Base-by-base conservation (phyloP, 306 rosid species). In the Lathyrus aphaca region DNA sequence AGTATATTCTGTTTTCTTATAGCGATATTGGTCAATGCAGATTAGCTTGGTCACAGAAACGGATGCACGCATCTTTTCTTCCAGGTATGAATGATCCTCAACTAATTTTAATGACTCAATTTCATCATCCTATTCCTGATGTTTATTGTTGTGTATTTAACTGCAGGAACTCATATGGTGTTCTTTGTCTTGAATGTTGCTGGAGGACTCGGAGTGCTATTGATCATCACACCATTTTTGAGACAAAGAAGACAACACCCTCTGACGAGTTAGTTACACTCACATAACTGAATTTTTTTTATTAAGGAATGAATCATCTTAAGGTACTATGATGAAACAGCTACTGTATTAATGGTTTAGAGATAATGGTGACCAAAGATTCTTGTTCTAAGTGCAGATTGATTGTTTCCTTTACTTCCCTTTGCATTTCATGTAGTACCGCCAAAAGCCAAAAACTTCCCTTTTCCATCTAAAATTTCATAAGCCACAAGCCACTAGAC, bases 201-300 rank as follows among this genome's bases (percentile, higher is more conserved):
- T 37, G 74, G 35, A 37, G 74, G 74, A 49, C 17, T 68, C 39
- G 74, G 56, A 60, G 69, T 75, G 30, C 25, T 75, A 5, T 51
- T 68, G 44, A 68, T 48, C 56, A 60, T 68, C 46, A 68, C 57
- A 27, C 80, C 80, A 16, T 75, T 75, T 65, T 8, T 75, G 5
- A 59, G 55, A 21, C 63, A 37, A 58, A 48, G 62, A 59, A 43
- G 75, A 43, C 46, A 56, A 68, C 55, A 45, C 68, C 54, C 14
- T 37, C 69, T 1, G 37, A 45, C 19, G 44, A 57, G 15, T 30
- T 32, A 56, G 30, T 18, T 32, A 56, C 43, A 55, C 14, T 74
- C 8, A 46, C 5, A 30, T 42, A 29, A 17, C 8, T 2, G 16
- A 4, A 29, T 49, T 37, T 71, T 61, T 71, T 42, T 19, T 23